Evolutionary conservation across 2,329 filamentous ascomycete genomes (phyloP).

Genomic region (Colletotrichum spaethianum): DNA sequence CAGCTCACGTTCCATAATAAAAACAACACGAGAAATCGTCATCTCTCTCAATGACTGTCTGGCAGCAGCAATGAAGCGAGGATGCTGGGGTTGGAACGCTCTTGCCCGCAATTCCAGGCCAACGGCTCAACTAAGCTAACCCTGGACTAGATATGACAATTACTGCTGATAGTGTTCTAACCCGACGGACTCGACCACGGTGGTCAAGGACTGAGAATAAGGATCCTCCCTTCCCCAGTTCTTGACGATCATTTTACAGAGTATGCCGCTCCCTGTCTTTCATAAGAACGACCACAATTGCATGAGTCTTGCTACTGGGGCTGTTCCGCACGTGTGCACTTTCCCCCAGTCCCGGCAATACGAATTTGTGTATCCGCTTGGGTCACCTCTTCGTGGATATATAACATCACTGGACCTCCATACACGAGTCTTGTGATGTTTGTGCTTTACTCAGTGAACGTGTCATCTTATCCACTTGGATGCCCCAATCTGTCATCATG

Average conservation of each 20-base stretch:
- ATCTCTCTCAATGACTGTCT: not conserved
- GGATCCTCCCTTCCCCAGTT: conserved; percentile 4
- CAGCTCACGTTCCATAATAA: not conserved
- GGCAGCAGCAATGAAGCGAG: not conserved
- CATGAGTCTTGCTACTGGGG: too few relatives aligned
- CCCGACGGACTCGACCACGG: conserved; percentile 4
- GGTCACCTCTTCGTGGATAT: not conserved
- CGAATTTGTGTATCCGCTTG: conserved; percentile 1
- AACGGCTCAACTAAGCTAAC: not conserved
- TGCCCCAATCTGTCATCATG: conserved; percentile 8
- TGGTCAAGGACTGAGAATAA: conserved; percentile 5
- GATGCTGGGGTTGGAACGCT: conserved; percentile 17
- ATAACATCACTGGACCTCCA: too few relatives aligned
- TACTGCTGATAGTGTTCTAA: not conserved
- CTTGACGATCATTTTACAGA: not conserved
- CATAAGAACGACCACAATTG: not conserved
- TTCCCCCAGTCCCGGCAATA: not conserved
- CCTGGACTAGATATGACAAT: not conserved
- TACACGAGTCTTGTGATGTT: too few relatives aligned
- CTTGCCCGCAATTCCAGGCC: conserved; percentile 17
- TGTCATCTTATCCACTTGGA: not conserved
- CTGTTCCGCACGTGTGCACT: not conserved
- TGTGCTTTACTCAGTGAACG: not conserved
- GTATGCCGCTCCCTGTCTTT: not conserved
- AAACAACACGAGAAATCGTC: not conserved